Percentiles rank a stretch among this genome's conserved stretches.
phyloP scores from a whole-genome alignment of 768 basidiomycete genomes.

The Inosperma sp. region DNA sequence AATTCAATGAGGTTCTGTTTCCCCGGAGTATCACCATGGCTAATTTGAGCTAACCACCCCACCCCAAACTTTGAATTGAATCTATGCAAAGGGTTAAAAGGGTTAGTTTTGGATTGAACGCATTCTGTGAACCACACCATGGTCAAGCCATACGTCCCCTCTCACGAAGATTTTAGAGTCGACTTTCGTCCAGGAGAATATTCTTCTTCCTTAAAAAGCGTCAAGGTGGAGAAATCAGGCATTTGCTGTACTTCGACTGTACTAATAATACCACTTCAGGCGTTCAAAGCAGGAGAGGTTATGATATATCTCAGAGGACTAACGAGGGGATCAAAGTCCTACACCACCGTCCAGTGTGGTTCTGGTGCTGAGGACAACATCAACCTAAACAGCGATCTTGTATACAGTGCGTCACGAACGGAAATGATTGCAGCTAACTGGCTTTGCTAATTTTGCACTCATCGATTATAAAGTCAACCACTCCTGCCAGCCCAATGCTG shows the following conservation, averaged over 20 bases:
- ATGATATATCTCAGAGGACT: conserved; percentile 31
- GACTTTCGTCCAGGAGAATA: conserved; percentile 28
- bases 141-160: neutral
- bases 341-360: conserved; percentile 17
- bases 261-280: conserved; percentile 20
- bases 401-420: conserved; percentile 42
- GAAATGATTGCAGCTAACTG: neutral
- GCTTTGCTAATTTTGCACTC: neutral
- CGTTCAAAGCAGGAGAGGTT: conserved; percentile 35
- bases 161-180: neutral
- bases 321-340: conserved; percentile 26
- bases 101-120: too few relatives aligned
- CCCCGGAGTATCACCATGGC: too few relatives aligned
- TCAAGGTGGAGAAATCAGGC: conserved; percentile 22
- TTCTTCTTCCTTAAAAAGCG: conserved; percentile 33
- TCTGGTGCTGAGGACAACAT: conserved; percentile 17
- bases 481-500: conserved; percentile 57
- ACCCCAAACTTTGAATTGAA: too few relatives aligned
- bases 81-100: too few relatives aligned
- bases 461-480: conserved; percentile 44
- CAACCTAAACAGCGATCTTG: conserved; percentile 55
- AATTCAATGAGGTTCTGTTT: too few relatives aligned
- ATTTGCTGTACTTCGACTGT: neutral
- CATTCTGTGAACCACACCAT: too few relatives aligned
- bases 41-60: too few relatives aligned